These are phyloP conservation scores for Fusarium zealandicum DNA, from an alignment of 2,329 filamentous ascomycete genomes.

Conservation along the genomic window DNA sequence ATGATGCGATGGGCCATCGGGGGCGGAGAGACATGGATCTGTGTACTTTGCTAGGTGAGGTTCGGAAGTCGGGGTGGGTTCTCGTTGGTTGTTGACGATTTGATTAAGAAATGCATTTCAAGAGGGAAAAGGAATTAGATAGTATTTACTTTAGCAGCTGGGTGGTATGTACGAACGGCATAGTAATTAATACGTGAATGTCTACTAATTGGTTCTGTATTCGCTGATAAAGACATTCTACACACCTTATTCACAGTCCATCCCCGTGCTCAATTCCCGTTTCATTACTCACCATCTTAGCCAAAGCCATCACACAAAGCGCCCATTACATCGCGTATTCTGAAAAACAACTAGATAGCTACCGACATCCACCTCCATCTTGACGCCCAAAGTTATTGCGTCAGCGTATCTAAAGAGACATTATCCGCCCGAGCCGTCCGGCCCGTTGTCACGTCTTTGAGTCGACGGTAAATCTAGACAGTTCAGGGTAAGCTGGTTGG, in stretches of 20 bases:
- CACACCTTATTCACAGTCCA: too few relatives aligned
- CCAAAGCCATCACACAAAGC: slow-evolving; percentile 15
- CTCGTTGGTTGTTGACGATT: slow-evolving; percentile 2
- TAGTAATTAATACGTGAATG: too few relatives aligned
- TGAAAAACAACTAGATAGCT: background rate
- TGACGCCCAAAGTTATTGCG: background rate
- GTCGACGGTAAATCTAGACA: background rate
- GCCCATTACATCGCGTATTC: slow-evolving; percentile 9
- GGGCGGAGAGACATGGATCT: slow-evolving; percentile 4
- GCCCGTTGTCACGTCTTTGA: background rate
- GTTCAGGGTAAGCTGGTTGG: slow-evolving; percentile 6
- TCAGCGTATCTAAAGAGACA: background rate
- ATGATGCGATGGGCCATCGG: slow-evolving; percentile 26
- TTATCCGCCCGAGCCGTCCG: slow-evolving; percentile 30
- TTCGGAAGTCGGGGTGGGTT: slow-evolving; percentile 31
- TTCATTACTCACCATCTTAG: slow-evolving; percentile 6
- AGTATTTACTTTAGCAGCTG: too few relatives aligned
- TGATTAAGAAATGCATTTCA: background rate
- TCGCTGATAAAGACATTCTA: too few relatives aligned
- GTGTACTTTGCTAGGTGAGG: background rate
- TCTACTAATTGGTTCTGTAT: too few relatives aligned
- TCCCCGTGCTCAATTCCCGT: background rate
- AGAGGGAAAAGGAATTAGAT: background rate
- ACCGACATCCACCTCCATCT: slow-evolving; percentile 14
- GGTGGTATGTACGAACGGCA: too few relatives aligned